Percentiles rank a stretch among this genome's conserved stretches.
Conservation (phyloP, 306 rosid species). For the Datisca glomerata region DNA sequence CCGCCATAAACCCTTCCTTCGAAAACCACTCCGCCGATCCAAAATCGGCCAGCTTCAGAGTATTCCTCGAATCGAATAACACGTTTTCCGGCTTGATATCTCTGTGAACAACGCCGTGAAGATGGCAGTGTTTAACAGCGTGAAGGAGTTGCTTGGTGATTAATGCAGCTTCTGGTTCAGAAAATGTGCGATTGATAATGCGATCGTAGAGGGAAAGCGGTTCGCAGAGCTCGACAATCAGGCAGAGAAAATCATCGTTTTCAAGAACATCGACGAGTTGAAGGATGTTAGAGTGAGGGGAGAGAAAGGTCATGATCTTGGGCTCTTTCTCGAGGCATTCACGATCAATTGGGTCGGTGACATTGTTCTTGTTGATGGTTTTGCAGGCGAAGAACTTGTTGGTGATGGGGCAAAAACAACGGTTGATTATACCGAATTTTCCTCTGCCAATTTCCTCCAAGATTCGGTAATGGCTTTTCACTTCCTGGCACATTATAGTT, state of each 20-base stretch:
- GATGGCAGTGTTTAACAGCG: conserved; percentile 56
- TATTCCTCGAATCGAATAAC: conserved; percentile 34
- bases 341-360: conserved; percentile 46
- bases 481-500: conserved; percentile 49
- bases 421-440: conserved; percentile 48
- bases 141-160: conserved; percentile 36
- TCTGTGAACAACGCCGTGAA: conserved; percentile 46
- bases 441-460: conserved; percentile 76
- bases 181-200: conserved; percentile 22
- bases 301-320: conserved; percentile 48
- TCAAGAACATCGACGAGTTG: conserved; percentile 37
- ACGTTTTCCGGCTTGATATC: conserved; percentile 73
- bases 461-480: conserved; percentile 33
- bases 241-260: conserved; percentile 21
- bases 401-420: conserved; percentile 29
- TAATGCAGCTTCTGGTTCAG: conserved; percentile 36
- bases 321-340: conserved; percentile 59
- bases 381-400: conserved; percentile 41
- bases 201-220: conserved; percentile 54
- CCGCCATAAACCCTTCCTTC: conserved; percentile 31
- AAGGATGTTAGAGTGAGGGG: conserved; percentile 60
- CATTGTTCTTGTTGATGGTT: conserved; percentile 39
- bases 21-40: conserved; percentile 73
- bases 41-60: conserved; percentile 58
- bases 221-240: conserved; percentile 54